These are phyloP conservation scores for Calonectria pseudoreteaudii DNA, from an alignment of 2,329 filamentous ascomycete species.

Conservation along the genomic window DNA sequence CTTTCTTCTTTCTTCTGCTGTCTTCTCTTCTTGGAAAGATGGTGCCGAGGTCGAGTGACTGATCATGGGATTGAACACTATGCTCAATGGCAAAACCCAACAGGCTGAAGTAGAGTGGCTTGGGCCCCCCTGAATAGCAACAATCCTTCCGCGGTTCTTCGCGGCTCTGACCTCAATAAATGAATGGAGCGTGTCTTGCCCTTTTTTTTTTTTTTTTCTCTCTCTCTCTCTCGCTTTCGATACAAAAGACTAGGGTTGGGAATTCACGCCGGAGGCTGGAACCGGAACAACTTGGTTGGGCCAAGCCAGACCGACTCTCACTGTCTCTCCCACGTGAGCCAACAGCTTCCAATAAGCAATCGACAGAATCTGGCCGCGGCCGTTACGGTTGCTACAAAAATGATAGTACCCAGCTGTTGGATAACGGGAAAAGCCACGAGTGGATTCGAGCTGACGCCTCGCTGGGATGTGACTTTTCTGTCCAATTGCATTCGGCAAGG, in stretches of 20 bases:
- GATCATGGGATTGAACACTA: conserved; percentile 34
- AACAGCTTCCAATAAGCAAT: conserved; percentile 40
- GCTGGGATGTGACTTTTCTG: conserved; percentile 7
- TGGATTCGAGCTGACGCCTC: conserved; percentile 44
- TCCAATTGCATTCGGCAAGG: conserved; percentile 42
- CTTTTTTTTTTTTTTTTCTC: neutral
- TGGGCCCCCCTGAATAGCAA: conserved; percentile 40
- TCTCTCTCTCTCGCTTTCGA: neutral
- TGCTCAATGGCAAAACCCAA: conserved; percentile 35
- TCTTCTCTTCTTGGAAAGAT: conserved; percentile 27
- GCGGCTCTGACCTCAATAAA: conserved; percentile 27
- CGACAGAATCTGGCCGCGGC: conserved; percentile 37
- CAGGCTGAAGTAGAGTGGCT: conserved; percentile 37
- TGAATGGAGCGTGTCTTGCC: conserved; percentile 29
- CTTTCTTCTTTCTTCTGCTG: conserved; percentile 22
- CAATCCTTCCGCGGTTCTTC: conserved; percentile 30
- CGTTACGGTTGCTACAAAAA: conserved; percentile 20
- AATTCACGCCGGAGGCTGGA: conserved; percentile 11
- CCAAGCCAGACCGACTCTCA: conserved; percentile 39
- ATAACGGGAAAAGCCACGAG: conserved; percentile 39
- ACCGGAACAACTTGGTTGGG: conserved; percentile 25
- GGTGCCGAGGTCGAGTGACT: conserved; percentile 37
- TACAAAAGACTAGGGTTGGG: conserved; percentile 22
- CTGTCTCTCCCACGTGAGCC: conserved; percentile 41
- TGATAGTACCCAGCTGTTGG: conserved; percentile 37